A percentile compares a stretch with the other conserved stretches of the same genome.
These are phyloP conservation scores for Monilinia vaccinii-corymbosi DNA, from an alignment of 2,329 filamentous ascomycete genomes.

Conservation along the genomic window DNA sequence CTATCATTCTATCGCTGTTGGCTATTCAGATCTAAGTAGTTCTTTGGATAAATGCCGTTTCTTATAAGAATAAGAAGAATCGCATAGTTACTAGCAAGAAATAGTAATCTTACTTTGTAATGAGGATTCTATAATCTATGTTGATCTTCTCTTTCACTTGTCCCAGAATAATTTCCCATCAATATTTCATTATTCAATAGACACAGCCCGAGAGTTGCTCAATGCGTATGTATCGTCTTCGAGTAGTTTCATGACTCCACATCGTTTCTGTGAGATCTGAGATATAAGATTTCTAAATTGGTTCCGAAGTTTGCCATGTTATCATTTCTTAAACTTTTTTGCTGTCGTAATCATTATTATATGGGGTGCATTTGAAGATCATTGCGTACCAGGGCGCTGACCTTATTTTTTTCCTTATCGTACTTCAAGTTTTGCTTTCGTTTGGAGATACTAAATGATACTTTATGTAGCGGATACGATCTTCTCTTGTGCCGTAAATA, in stretches of 20 bases:
- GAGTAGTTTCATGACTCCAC: not conserved
- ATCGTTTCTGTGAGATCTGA: not conserved
- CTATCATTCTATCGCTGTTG: too few species aligned
- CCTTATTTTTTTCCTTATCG: too few species aligned
- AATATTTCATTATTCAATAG: not conserved
- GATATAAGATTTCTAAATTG: not conserved
- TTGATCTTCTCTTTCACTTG: not conserved
- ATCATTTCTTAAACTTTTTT: not conserved
- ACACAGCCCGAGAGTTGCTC: not conserved
- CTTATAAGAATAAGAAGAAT: too few species aligned
- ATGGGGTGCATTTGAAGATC: not conserved
- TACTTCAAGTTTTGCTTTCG: too few species aligned
- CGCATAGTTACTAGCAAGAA: not conserved
- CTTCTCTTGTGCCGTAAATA: not conserved
- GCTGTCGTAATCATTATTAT: not conserved
- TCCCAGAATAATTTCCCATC: not conserved
- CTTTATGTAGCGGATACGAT: not conserved
- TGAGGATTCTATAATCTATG: not conserved
- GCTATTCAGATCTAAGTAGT: too few species aligned
- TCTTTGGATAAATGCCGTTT: too few species aligned
- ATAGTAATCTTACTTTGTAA: too few species aligned
- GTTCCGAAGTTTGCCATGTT: not conserved
- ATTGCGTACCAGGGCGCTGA: not conserved
- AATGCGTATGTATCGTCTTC: too few species aligned
- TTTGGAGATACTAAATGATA: too few species aligned